A percentile compares a stretch with the other conserved stretches of the same genome.
These are phyloP conservation scores for Mycosarcoma maydis DNA, from an alignment of 1,284 basidiomycete genomes.

Conservation along the genomic window DNA sequence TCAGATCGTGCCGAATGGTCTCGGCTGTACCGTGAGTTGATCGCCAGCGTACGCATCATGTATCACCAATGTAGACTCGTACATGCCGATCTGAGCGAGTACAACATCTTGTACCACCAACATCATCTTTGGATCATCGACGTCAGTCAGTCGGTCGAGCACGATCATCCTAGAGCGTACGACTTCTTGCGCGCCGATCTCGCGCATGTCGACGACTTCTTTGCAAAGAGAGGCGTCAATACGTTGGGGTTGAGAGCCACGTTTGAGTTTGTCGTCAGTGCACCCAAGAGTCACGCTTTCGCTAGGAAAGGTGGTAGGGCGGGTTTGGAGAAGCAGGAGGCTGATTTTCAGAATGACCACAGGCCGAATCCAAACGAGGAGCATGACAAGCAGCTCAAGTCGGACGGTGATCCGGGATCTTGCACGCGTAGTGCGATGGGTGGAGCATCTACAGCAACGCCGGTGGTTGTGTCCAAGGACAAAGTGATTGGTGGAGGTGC, in stretches of 20 bases:
- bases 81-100: conserved; percentile 97
- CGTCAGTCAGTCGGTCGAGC: conserved; percentile 97
- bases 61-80: conserved; percentile 92
- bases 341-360: conserved; percentile 22
- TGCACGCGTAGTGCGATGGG: too few species aligned
- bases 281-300: conserved; percentile 10
- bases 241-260: conserved; percentile 82
- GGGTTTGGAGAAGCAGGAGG: conserved; percentile 54
- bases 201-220: conserved; percentile 92
- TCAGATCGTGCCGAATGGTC: conserved; percentile 26
- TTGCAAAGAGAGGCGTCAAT: conserved; percentile 75
- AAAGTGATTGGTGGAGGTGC: conserved; percentile 37
- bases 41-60: conserved; percentile 83
- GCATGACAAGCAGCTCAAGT: conserved; percentile 16
- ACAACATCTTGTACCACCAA: conserved; percentile 85
- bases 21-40: conserved; percentile 80
- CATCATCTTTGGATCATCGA: conserved; percentile 91
- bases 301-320: conserved; percentile 47
- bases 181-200: conserved; percentile 95
- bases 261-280: conserved; percentile 74
- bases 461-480: not conserved
- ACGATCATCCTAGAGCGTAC: conserved; percentile 86
- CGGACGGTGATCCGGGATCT: not conserved
- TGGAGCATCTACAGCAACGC: not conserved
- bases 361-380: conserved; percentile 23